Conservation (phyloP, 1,139 yeast genomes). For the Zygoascus hellenicus region DNA sequence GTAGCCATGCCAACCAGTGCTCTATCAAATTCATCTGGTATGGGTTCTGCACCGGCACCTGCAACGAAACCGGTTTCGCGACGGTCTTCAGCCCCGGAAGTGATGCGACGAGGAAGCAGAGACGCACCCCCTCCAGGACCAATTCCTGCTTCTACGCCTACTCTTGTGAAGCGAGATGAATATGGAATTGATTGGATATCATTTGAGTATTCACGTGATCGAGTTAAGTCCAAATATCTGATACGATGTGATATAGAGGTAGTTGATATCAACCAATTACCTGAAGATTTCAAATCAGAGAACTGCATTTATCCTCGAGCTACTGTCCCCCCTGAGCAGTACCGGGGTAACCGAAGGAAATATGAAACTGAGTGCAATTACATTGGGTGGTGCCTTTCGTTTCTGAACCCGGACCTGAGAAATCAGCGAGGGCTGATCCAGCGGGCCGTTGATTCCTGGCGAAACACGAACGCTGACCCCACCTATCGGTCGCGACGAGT, state of each 20-base stretch:
- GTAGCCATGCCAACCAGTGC: neutral
- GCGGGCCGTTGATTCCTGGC: constrained; percentile 47
- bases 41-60: too few relatives aligned
- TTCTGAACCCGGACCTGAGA: constrained; percentile 38
- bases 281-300: constrained; percentile 32
- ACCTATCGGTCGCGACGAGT: constrained; percentile 39
- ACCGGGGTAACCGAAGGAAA: constrained; percentile 40
- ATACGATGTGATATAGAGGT: constrained; percentile 35
- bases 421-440: constrained; percentile 43
- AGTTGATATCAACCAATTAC: constrained; percentile 26
- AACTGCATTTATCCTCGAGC: constrained; percentile 46
- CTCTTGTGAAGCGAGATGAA: constrained; percentile 21
- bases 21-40: neutral
- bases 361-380: constrained; percentile 44
- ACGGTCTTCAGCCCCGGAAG: constrained; percentile 1
- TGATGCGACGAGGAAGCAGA: neutral
- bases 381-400: constrained; percentile 43
- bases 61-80: neutral
- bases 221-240: constrained; percentile 29
- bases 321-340: constrained; percentile 37
- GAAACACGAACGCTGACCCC: constrained; percentile 42
- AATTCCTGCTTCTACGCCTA: constrained; percentile 6
- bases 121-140: constrained; percentile 7
- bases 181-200: constrained; percentile 32
- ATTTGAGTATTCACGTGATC: constrained; percentile 33